A percentile compares a stretch with the other conserved stretches of the same genome.
Evolutionary conservation across 441 rosid genomes (phyloP).

Genomic region (Corymbia citriodora): DNA sequence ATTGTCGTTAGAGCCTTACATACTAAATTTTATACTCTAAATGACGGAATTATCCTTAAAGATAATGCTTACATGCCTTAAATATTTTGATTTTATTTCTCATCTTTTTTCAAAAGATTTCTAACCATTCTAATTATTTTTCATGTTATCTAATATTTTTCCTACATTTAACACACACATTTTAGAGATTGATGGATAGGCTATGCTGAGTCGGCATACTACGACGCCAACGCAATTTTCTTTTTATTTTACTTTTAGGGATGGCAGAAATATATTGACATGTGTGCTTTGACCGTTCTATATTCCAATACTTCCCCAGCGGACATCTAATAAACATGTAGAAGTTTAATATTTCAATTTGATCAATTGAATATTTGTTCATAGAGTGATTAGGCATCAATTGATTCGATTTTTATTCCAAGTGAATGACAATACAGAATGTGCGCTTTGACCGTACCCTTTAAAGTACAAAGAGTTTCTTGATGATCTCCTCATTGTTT

Average conservation of each 20-base stretch:
- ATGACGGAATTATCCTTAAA: too few species aligned
- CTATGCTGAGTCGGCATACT: background rate
- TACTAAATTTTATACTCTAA: too few species aligned
- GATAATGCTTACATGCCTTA: too few species aligned
- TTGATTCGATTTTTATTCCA: background rate
- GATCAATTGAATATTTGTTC: background rate
- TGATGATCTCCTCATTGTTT: background rate
- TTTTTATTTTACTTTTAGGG: background rate
- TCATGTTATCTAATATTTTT: too few species aligned
- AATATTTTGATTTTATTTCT: too few species aligned
- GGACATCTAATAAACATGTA: background rate
- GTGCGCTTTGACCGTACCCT: background rate
- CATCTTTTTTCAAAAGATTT: too few species aligned
- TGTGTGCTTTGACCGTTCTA: background rate
- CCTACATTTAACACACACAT: too few species aligned
- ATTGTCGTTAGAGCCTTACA: too few species aligned
- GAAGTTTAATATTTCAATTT: background rate
- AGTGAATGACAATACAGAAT: background rate
- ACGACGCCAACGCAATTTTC: background rate
- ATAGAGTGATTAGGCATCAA: background rate
- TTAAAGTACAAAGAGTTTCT: background rate
- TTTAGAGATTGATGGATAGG: background rate
- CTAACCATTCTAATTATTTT: too few species aligned
- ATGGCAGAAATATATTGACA: background rate
- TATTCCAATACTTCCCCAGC: background rate